Percentiles rank a stretch among this genome's conserved stretches.
Evolutionary conservation across 225 moss, liverwort and hornwort genomes (phyloP).

Genomic region (Lunularia cruciata): DNA sequence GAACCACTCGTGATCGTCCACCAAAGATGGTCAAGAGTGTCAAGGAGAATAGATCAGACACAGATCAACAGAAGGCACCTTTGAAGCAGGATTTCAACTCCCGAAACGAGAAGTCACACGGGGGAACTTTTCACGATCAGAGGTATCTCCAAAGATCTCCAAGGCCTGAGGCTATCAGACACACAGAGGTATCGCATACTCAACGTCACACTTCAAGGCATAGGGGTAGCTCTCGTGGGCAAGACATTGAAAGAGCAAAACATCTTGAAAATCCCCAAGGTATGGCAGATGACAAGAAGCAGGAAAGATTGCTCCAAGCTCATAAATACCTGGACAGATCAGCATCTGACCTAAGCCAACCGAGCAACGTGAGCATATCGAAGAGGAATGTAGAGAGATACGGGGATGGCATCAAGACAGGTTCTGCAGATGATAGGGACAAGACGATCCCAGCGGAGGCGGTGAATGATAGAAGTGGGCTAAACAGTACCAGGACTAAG

Average conservation of each 20-base stretch:
- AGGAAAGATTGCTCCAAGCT: conserved; percentile 21
- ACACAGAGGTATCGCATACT: background rate
- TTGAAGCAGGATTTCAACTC: background rate
- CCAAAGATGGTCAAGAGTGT: background rate
- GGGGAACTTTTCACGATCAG: background rate
- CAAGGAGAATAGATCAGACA: conserved; percentile 3
- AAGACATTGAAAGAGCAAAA: too few species aligned
- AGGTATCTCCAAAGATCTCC: conserved; percentile 1
- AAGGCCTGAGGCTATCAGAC: background rate
- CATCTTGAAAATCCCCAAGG: background rate
- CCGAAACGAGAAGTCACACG: background rate
- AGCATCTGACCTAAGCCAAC: background rate
- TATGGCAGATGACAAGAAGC: background rate
- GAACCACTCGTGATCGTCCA: background rate
- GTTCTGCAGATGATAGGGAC: conserved; percentile 2
- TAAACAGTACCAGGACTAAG: background rate
- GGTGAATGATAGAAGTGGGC: background rate
- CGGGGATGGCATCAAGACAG: background rate
- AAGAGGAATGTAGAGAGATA: conserved; percentile 3
- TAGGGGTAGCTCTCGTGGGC: too few species aligned
- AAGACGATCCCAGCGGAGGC: conserved; percentile 1
- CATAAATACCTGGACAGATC: background rate
- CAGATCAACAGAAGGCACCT: background rate
- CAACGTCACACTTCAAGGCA: background rate
- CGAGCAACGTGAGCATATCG: background rate